Base-by-base conservation (phyloP, 2,329 filamentous ascomycete genomes). In the Pseudocercospora crystallina region DNA sequence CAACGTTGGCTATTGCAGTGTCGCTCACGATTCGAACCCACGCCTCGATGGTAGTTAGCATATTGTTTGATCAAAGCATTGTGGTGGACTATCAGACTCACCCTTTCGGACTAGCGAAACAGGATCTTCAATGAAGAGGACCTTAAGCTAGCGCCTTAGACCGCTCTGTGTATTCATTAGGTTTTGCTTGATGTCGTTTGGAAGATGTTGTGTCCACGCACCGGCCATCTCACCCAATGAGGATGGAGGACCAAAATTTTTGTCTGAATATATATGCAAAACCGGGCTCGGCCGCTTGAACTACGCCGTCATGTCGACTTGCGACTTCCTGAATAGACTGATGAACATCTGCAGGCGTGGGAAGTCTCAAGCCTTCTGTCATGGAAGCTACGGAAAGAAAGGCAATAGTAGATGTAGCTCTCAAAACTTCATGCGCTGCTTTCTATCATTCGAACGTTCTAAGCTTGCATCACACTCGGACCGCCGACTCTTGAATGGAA, bases 111-210 rank as follows among this genome's bases (percentile, higher is more conserved):
- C 61, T 55, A 63, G 57, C 60, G 61, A 53, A 48, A 50, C 11
- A 34, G 40, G n/a, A 20, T 10, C 26, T 49, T 39, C 42, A 34
- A 20, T 33, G 10, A 10, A 35, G 15, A 9, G 10, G 26, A 53
- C 60, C 60, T 63, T 61, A 63, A 63, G 59, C 59, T 60, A 51
- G 58, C 59, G 57, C 59, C 61, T 64, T 63, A 65, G 61, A 63
- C 61, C 60, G 60, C 60, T 63, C 60, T 42, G 12, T n/a, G 12
- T n/a, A 20, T 5, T 30, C 12, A 42, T 42, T 42, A 42, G 17
- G 12, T 10, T 42, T n/a, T 8, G 20, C 5, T 13, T 10, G 10
- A 15, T 2, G 11, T 8, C 10, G 12, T 42, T n/a, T 5, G 5
- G 13, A n/a, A 31, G 17, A 12, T 31, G 15, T 12, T 11, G 10